Evolutionary conservation across 768 basidiomycete species (phyloP).

Genomic region (Phanerodontia chrysosporium): DNA sequence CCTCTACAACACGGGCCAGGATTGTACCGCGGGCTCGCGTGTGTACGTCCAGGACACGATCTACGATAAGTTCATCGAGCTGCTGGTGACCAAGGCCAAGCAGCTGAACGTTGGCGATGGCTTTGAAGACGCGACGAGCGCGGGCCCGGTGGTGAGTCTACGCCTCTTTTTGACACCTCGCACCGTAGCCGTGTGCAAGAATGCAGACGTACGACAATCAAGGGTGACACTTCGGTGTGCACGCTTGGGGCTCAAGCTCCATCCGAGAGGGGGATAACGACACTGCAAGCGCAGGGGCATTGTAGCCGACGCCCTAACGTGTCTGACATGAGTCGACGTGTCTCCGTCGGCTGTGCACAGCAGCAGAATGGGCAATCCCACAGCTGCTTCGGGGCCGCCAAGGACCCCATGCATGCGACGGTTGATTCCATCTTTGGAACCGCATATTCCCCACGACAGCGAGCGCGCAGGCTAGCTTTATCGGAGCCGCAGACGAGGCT

Average conservation of each 20-base stretch:
- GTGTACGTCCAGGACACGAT: conserved; percentile 84
- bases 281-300: neutral
- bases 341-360: neutral
- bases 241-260: neutral
- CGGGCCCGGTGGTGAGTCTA: conserved; percentile 75
- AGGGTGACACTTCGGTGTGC: neutral
- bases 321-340: neutral
- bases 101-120: conserved; percentile 75
- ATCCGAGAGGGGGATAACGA: neutral
- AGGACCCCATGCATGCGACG: neutral
- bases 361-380: neutral
- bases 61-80: conserved; percentile 76
- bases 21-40: conserved; percentile 90
- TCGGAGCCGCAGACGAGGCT: too few species aligned
- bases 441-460: neutral
- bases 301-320: neutral
- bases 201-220: neutral
- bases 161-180: neutral
- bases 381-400: neutral
- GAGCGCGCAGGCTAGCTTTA: too few species aligned
- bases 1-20: conserved; percentile 87
- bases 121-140: conserved; percentile 67
- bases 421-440: neutral
- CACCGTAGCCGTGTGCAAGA: neutral
- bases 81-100: conserved; percentile 64